Conservation (phyloP, 805 yeast species). For the Helenozyma baotianmanensis region DNA sequence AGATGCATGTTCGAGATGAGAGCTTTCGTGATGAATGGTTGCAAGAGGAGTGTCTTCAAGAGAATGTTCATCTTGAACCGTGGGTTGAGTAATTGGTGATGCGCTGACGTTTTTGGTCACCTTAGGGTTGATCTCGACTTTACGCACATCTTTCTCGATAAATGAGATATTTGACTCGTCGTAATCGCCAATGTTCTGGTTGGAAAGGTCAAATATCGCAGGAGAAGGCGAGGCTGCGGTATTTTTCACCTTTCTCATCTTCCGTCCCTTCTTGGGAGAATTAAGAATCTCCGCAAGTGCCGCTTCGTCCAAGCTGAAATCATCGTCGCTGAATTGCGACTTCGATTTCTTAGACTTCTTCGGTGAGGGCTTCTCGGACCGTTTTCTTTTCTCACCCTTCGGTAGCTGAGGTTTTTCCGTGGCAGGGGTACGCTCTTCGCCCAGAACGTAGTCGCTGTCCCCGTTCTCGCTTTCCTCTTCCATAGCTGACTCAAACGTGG, state of each 20-base stretch:
- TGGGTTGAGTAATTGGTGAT: background rate
- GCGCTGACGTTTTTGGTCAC: too few relatives aligned
- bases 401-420: too few relatives aligned
- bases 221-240: slow-evolving; percentile 9
- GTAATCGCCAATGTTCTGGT: slow-evolving; percentile 33
- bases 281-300: slow-evolving; percentile 16
- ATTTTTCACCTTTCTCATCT: slow-evolving; percentile 13
- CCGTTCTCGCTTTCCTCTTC: too few relatives aligned
- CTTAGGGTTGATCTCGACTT: too few relatives aligned
- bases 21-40: background rate
- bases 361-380: too few relatives aligned
- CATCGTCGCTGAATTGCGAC: slow-evolving; percentile 14
- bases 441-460: too few relatives aligned
- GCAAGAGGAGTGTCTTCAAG: background rate
- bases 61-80: background rate
- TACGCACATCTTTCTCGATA: slow-evolving; percentile 17
- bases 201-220: slow-evolving; percentile 21
- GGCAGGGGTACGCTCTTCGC: too few relatives aligned
- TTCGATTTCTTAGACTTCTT: slow-evolving; percentile 3
- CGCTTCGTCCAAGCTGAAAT: slow-evolving; percentile 15
- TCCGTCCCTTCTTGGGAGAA: slow-evolving; percentile 21
- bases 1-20: too few relatives aligned
- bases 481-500: too few relatives aligned
- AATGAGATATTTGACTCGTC: slow-evolving; percentile 27
- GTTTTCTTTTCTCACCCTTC: too few relatives aligned